These are phyloP conservation scores for Brasenia schreberi DNA, from an alignment of 164 flowering plant species.

Conservation along the genomic window DNA sequence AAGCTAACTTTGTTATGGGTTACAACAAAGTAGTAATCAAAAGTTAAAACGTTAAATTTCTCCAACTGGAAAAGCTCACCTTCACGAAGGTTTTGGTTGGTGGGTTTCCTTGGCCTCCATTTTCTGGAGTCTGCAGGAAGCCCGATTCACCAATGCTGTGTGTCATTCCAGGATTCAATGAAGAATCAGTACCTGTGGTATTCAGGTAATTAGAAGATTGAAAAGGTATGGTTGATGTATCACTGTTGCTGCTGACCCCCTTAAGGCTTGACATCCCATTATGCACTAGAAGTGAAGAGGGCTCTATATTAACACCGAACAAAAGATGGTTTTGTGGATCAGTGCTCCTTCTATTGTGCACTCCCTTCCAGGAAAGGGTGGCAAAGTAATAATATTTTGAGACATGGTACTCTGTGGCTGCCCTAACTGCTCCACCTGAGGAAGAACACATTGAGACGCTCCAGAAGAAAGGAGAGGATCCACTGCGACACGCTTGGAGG, in stretches of 20 bases:
- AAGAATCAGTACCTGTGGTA: constrained; percentile 28
- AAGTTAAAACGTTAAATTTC: no score
- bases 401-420: constrained; percentile 29
- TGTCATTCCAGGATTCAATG: constrained; percentile 33
- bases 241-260: constrained; percentile 28
- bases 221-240: constrained; percentile 32
- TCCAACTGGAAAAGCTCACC: constrained; percentile 13
- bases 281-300: constrained; percentile 44
- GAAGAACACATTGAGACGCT: constrained; percentile 25
- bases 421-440: constrained; percentile 46
- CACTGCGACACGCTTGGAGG: constrained; percentile 48
- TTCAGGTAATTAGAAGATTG: constrained; percentile 29
- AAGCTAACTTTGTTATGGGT: no score
- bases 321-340: constrained; percentile 55
- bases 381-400: constrained; percentile 43
- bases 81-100: constrained; percentile 52
- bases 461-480: constrained; percentile 42
- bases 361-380: constrained; percentile 85
- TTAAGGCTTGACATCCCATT: constrained; percentile 42
- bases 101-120: constrained; percentile 36
- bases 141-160: constrained; percentile 50
- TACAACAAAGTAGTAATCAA: no score
- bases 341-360: constrained; percentile 37
- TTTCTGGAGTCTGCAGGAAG: constrained; percentile 47
- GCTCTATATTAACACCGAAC: constrained; percentile 67